A percentile compares a stretch with the other conserved stretches of the same genome.
phyloP scores from a whole-genome alignment of 2,329 filamentous ascomycete genomes.

The Colletotrichum sp. region DNA sequence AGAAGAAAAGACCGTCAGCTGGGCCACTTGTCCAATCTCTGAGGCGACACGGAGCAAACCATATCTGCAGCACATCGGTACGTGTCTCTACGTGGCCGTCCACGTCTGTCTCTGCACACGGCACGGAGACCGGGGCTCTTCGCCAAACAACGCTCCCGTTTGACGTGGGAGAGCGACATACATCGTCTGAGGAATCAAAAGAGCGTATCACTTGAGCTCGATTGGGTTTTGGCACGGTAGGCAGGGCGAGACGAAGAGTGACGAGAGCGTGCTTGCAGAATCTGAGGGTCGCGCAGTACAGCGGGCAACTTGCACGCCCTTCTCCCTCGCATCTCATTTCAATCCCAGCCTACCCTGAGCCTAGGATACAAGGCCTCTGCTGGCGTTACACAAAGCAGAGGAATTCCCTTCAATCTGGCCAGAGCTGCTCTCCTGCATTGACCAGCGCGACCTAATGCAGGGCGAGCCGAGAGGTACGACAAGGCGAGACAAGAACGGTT shows the following conservation, averaged over 20 bases:
- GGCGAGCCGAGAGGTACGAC: not conserved
- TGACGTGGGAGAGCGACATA: not conserved
- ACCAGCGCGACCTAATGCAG: not conserved
- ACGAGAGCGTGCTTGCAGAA: not conserved
- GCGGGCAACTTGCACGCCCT: not conserved
- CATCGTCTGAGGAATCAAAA: not conserved
- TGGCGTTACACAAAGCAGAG: not conserved
- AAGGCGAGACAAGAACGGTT: not conserved
- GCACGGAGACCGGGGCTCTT: not conserved
- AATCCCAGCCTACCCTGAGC: not conserved
- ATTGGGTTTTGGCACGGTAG: not conserved
- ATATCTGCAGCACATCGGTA: not conserved
- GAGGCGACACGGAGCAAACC: not conserved
- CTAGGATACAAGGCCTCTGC: not conserved
- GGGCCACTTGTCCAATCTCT: not conserved
- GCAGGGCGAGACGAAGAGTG: not conserved
- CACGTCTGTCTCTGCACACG: not conserved
- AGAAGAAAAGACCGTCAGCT: not conserved
- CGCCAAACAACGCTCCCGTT: not conserved
- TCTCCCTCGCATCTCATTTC: not conserved
- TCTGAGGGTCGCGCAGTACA: not conserved
- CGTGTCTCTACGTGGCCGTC: not conserved
- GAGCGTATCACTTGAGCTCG: not conserved
- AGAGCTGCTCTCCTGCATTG: not conserved
- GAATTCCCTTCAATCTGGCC: not conserved